Conservation (phyloP, 805 yeast genomes). For the Lipomyces starkeyi region DNA sequence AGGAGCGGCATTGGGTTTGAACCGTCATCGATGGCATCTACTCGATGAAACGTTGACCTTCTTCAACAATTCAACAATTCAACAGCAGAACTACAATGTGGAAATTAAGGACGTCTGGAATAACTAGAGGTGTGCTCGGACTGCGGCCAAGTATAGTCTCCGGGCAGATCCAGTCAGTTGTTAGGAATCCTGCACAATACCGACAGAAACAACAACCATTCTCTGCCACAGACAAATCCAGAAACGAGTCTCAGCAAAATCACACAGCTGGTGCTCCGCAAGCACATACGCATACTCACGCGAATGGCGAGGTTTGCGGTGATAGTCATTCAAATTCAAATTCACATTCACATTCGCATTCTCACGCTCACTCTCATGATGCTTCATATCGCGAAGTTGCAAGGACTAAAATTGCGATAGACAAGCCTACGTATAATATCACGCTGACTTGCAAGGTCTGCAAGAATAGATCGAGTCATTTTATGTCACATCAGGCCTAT, state of each 20-base stretch:
- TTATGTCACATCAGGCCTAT: slow-evolving; percentile 92
- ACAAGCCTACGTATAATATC: slow-evolving; percentile 80
- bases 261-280: not conserved
- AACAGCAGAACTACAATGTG: not conserved
- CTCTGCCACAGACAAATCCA: not conserved
- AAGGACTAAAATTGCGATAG: slow-evolving; percentile 48
- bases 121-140: not conserved
- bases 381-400: slow-evolving; percentile 13
- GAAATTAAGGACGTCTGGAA: not conserved
- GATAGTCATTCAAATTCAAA: slow-evolving; percentile 6
- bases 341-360: slow-evolving; percentile 8
- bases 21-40: too few species aligned
- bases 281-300: slow-evolving; percentile 14
- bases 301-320: slow-evolving; percentile 1
- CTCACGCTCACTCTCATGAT: not conserved
- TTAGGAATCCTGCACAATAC: not conserved
- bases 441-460: slow-evolving; percentile 94
- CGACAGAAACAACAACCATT: not conserved
- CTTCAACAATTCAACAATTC: not conserved
- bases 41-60: not conserved
- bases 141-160: not conserved
- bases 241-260: not conserved
- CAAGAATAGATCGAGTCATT: slow-evolving; percentile 79
- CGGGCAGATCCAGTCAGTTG: not conserved
- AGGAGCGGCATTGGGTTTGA: too few species aligned